Evolutionary conservation across 2,329 filamentous ascomycete species (phyloP).

Genomic region (Penicillium sp.): DNA sequence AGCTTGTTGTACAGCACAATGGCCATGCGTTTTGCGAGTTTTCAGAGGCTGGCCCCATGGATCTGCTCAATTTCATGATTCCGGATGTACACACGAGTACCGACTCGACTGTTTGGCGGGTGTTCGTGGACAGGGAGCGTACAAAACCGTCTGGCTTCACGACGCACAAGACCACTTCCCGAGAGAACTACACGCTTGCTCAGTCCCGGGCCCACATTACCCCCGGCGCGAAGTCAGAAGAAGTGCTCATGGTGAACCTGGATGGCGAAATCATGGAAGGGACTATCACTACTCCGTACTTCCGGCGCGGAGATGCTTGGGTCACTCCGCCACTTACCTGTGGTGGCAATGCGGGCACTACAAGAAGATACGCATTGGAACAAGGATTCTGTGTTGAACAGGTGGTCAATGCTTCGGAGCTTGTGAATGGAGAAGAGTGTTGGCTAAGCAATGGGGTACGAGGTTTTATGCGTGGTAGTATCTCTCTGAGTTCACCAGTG

Average conservation of each 20-base stretch:
- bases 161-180: slow-evolving; percentile 78
- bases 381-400: slow-evolving; percentile 67
- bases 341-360: slow-evolving; percentile 81
- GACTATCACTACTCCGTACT: slow-evolving; percentile 77
- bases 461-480: slow-evolving; percentile 62
- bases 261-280: slow-evolving; percentile 77
- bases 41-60: slow-evolving; percentile 27
- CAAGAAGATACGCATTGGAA: slow-evolving; percentile 77
- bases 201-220: slow-evolving; percentile 60
- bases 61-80: slow-evolving; percentile 27
- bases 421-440: slow-evolving; percentile 72
- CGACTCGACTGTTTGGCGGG: slow-evolving; percentile 40
- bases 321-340: slow-evolving; percentile 74
- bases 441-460: slow-evolving; percentile 88
- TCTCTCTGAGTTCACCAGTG: slow-evolving; percentile 15
- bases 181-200: slow-evolving; percentile 70
- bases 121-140: slow-evolving; percentile 53
- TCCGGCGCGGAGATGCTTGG: slow-evolving; percentile 65
- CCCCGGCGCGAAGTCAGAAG: slow-evolving; percentile 49
- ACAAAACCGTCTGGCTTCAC: slow-evolving; percentile 66
- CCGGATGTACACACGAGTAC: slow-evolving; percentile 17
- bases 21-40: slow-evolving; percentile 35
- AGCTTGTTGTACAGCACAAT: slow-evolving; percentile 32
- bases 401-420: slow-evolving; percentile 56
- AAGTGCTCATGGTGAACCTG: slow-evolving; percentile 73